phyloP scores from a whole-genome alignment of 2,329 filamentous ascomycete species.

The Plenodomus biglobosus region DNA sequence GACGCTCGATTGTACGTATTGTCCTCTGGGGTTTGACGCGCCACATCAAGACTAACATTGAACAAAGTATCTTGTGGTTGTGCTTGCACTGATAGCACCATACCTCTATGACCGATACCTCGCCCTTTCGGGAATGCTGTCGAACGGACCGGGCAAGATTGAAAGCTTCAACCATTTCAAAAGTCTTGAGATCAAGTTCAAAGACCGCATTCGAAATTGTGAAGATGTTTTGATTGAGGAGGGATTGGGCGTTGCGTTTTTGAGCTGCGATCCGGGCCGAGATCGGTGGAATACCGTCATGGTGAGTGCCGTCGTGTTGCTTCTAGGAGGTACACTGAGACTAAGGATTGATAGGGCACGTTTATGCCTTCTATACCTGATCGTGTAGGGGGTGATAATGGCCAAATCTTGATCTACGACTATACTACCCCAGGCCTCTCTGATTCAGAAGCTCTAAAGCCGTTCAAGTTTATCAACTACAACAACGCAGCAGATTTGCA shows the following conservation, averaged over 20 bases:
- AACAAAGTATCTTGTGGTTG: constrained; percentile 12
- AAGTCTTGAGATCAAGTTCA: constrained; percentile 37
- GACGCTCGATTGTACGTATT: constrained; percentile 2
- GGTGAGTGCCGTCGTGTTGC: constrained; percentile 29
- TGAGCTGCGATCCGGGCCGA: constrained; percentile 49
- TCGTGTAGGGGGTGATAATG: constrained; percentile 15
- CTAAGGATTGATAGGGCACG: constrained; percentile 26
- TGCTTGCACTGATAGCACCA: constrained; percentile 18
- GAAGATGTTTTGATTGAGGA: constrained; percentile 48
- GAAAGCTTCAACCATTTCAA: constrained; percentile 26
- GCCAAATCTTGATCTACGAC: constrained; percentile 45
- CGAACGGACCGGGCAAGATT: constrained; percentile 26
- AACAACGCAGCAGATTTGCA: constrained; percentile 41
- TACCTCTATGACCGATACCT: constrained; percentile 34
- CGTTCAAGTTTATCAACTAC: constrained; percentile 31
- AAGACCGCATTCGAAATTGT: constrained; percentile 46
- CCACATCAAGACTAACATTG: not conserved
- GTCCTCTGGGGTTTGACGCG: not conserved
- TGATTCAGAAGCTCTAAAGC: constrained; percentile 21
- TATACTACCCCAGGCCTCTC: constrained; percentile 32
- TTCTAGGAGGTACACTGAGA: not conserved
- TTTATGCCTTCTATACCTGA: constrained; percentile 22
- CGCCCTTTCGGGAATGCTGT: constrained; percentile 16
- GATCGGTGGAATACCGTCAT: constrained; percentile 52
- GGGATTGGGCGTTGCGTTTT: constrained; percentile 40